Base-by-base conservation (phyloP, 495 filamentous ascomycete genomes). In the Aspergillus hancockii region DNA sequence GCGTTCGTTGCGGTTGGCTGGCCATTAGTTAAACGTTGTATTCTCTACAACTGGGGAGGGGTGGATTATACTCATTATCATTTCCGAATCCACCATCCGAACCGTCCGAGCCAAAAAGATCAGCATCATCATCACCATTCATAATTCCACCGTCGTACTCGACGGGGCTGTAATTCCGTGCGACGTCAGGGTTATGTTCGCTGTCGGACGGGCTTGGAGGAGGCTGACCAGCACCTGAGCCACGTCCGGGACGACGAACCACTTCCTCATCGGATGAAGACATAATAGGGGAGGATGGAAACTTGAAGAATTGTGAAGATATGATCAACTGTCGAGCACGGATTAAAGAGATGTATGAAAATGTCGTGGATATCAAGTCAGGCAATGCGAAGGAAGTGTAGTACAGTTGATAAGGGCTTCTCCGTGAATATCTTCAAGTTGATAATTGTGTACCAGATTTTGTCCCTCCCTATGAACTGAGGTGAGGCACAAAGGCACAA, bases 41-140 rank as follows among this genome's bases (percentile, higher is more conserved):
- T 14, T 60, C 50, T 68, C 58, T 60, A 54, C 57, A 23, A 66
- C 64, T 57, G 73, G 54, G 52, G 21, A 43, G n/a, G 19, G 8
- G 19, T 22, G 8, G 23, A 8, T 32, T 65, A 50, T 71, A 79
- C 71, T 78, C 67, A 62, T 71, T 61, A 19, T 74, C 61, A 34
- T 74, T 65, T 8, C 75, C 78, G 14, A 73, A 61, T 16, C 75
- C 78, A 12, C 61, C 76, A 19, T 81, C 76, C 6, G 66, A 71
- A 7, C 70, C 76, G 25, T 73, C 81, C 1, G 80, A 78, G 18
- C 88, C 89, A 55, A 92, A 92, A 13, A 92, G 79, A 60, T 90
- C 89, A 52, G 81, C 82, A 57, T 78, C 71, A 18, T 83, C 66
- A 36, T 83, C 81, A 49, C 68, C 71, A 40, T 80, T 73, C 62